phyloP scores from a whole-genome alignment of 2,329 filamentous ascomycete genomes.

The Phoma sp. region DNA sequence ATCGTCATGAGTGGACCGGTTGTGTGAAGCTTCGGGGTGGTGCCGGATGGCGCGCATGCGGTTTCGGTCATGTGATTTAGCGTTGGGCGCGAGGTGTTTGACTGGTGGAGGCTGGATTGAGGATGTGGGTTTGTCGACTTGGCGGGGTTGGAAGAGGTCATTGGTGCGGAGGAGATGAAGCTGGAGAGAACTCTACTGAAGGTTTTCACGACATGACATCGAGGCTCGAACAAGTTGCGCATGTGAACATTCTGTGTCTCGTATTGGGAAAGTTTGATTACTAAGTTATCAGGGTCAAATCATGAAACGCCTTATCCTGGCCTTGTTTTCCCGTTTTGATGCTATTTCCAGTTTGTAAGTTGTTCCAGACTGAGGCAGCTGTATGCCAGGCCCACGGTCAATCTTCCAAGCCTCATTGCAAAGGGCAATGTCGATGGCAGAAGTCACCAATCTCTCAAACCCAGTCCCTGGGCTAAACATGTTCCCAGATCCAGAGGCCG shows the following conservation, averaged over 20 bases:
- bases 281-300: too few relatives aligned
- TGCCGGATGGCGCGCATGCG: conserved; percentile 19
- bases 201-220: conserved; percentile 5
- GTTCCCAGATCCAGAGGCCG: too few relatives aligned
- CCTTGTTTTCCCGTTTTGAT: too few relatives aligned
- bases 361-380: too few relatives aligned
- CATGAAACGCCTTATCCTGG: too few relatives aligned
- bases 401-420: too few relatives aligned
- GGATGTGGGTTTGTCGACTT: conserved; percentile 2
- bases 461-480: too few relatives aligned
- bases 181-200: conserved; percentile 11
- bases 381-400: too few relatives aligned
- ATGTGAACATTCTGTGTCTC: background rate
- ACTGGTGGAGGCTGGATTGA: background rate
- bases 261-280: too few relatives aligned
- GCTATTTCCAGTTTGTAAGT: too few relatives aligned
- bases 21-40: background rate
- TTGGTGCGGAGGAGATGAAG: conserved; percentile 18
- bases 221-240: background rate
- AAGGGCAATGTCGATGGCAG: too few relatives aligned
- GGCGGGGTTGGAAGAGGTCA: conserved; percentile 4
- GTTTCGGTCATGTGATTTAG: conserved; percentile 20
- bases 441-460: too few relatives aligned
- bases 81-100: background rate
- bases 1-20: conserved; percentile 13